These are phyloP conservation scores for Cryptococcus maquisensis DNA, from an alignment of 1,284 basidiomycete species.

Conservation along the genomic window DNA sequence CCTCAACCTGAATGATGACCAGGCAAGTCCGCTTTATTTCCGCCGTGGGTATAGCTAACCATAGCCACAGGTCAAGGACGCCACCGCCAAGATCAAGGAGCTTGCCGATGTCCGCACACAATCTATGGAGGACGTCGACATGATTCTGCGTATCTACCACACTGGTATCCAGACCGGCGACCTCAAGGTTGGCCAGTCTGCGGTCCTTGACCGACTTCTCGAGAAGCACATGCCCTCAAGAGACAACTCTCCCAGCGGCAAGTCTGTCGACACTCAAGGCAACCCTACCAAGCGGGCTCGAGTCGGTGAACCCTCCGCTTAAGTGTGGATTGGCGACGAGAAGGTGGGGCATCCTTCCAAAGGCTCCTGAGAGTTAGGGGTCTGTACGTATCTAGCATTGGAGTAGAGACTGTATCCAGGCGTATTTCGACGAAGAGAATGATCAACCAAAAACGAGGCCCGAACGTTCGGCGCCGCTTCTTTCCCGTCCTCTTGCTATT, in stretches of 20 bases:
- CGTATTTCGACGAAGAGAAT: not conserved
- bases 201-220: constrained; percentile 75
- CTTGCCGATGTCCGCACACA: constrained; percentile 97
- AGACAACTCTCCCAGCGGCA: constrained; percentile 28
- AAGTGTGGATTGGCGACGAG: not conserved
- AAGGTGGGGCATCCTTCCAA: not conserved
- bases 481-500: not conserved
- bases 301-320: constrained; percentile 18
- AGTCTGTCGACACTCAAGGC: constrained; percentile 17
- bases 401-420: not conserved
- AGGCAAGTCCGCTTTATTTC: constrained; percentile 29
- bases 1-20: constrained; percentile 55
- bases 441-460: not conserved
- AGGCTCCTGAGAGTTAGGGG: not conserved
- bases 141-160: constrained; percentile 91
- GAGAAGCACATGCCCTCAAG: constrained; percentile 49
- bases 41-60: not conserved
- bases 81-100: constrained; percentile 98
- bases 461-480: not conserved
- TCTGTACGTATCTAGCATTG: not conserved
- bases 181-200: constrained; percentile 80
- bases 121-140: constrained; percentile 98
- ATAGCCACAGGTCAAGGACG: constrained; percentile 74
- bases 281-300: constrained; percentile 25
- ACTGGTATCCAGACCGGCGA: constrained; percentile 80